Conservation (phyloP, 192 early-diverging fungal genomes). For the Geranomyces michiganensis region DNA sequence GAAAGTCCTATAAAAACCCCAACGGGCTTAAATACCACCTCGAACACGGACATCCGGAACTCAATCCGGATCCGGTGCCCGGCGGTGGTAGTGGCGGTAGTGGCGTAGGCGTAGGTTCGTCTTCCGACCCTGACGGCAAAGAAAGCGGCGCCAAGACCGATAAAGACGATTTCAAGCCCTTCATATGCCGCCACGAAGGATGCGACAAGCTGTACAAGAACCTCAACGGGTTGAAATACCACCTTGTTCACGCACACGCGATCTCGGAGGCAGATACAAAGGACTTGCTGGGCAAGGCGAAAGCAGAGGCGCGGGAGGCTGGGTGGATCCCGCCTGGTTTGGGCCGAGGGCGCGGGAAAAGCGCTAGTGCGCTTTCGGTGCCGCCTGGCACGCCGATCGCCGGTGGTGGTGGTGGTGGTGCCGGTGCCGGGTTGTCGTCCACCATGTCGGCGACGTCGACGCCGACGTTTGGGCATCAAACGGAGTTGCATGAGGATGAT, state of each 20-base stretch:
- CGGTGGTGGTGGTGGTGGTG: background rate
- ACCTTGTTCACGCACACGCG: constrained; percentile 84
- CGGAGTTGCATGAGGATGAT: constrained; percentile 11
- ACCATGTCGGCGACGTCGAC: background rate
- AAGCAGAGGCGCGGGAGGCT: background rate
- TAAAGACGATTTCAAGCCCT: constrained; percentile 35
- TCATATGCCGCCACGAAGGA: constrained; percentile 69
- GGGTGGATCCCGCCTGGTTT: background rate
- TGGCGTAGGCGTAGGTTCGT: too few species aligned
- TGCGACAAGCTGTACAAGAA: constrained; percentile 98
- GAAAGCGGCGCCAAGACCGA: background rate
- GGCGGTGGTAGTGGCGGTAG: background rate
- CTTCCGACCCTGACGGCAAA: background rate
- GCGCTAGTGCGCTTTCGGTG: background rate
- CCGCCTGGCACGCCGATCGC: background rate
- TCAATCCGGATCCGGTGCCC: constrained; percentile 5
- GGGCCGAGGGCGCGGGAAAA: constrained; percentile 8
- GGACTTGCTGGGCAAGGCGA: constrained; percentile 1
- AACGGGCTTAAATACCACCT: constrained; percentile 98
- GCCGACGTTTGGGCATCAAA: background rate
- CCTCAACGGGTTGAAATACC: constrained; percentile 94
- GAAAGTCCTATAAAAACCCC: constrained; percentile 96
- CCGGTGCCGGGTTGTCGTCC: background rate
- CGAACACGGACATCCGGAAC: constrained; percentile 74
- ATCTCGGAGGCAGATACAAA: constrained; percentile 11